Conservation (phyloP, 805 yeast genomes). For the Wickerhamomyces silvicola region DNA sequence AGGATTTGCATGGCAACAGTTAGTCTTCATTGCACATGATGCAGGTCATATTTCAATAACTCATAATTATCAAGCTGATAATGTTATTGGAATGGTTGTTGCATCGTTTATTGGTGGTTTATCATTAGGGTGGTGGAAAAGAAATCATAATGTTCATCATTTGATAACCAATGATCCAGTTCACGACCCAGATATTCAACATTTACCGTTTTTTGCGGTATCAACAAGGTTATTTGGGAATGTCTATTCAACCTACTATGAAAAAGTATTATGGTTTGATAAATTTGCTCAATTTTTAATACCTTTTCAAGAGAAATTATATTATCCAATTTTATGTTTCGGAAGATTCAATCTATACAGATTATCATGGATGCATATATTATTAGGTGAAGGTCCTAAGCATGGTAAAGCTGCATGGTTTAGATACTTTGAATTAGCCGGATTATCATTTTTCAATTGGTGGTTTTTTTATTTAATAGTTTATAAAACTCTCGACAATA, state of each 20-base stretch:
- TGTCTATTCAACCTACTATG: constrained; percentile 80
- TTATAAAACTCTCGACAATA: constrained; percentile 42
- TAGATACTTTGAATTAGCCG: constrained; percentile 68
- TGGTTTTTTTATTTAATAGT: constrained; percentile 76
- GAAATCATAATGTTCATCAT: constrained; percentile 92
- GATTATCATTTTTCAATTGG: constrained; percentile 61
- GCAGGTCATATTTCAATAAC: constrained; percentile 84
- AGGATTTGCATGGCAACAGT: constrained; percentile 85
- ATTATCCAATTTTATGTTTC: constrained; percentile 73
- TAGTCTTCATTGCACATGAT: constrained; percentile 83
- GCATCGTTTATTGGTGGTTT: constrained; percentile 86
- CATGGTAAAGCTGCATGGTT: constrained; percentile 84
- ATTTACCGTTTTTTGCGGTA: constrained; percentile 85
- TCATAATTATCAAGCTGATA: constrained; percentile 73
- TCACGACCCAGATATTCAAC: constrained; percentile 93
- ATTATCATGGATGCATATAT: constrained; percentile 70
- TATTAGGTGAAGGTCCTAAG: constrained; percentile 73
- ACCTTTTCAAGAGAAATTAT: constrained; percentile 61
- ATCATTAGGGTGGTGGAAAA: constrained; percentile 92
- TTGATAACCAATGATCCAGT: constrained; percentile 87
- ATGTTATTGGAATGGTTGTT: constrained; percentile 60
- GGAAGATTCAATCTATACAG: constrained; percentile 84
- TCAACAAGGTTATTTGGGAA: constrained; percentile 61
- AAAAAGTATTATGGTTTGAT: constrained; percentile 61
- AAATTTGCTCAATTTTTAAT: constrained; percentile 49